A percentile compares a stretch with the other conserved stretches of the same genome.
Conservation (phyloP, 768 basidiomycete species). For the Boletus barrowsii region DNA sequence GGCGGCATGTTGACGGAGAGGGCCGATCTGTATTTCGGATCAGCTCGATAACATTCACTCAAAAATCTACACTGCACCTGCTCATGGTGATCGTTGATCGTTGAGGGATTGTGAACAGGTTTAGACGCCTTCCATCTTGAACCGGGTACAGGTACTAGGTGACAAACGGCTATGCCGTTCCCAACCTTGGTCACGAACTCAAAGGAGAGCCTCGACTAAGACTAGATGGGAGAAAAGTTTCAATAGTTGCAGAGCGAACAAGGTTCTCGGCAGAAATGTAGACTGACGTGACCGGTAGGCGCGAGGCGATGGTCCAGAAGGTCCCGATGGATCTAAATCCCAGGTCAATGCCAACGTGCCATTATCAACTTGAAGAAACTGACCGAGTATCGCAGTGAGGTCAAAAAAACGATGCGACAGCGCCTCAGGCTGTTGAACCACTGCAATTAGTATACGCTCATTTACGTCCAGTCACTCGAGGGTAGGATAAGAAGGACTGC, state of each 20-base stretch:
- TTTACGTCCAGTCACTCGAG: slow-evolving; percentile 31
- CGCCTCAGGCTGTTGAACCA: too few relatives aligned
- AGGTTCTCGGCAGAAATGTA: slow-evolving; percentile 12
- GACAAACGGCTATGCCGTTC: slow-evolving; percentile 41
- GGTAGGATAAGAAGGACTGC: too few relatives aligned
- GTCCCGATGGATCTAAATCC: slow-evolving; percentile 50
- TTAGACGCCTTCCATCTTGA: slow-evolving; percentile 59
- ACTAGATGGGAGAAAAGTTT: slow-evolving; percentile 51
- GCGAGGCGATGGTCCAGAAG: slow-evolving; percentile 35
- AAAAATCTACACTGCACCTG: background rate
- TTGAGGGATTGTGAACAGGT: slow-evolving; percentile 58
- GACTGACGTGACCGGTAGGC: slow-evolving; percentile 13
- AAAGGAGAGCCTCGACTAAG: slow-evolving; percentile 54
- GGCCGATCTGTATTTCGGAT: background rate
- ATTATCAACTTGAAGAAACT: slow-evolving; percentile 26
- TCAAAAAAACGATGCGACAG: background rate
- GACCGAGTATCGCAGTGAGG: slow-evolving; percentile 15
- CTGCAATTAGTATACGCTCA: slow-evolving; percentile 8
- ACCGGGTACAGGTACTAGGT: slow-evolving; percentile 46
- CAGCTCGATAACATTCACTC: background rate
- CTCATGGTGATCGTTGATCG: slow-evolving; percentile 47
- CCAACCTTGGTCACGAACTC: slow-evolving; percentile 52
- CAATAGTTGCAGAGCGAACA: slow-evolving; percentile 33
- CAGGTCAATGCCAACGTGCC: slow-evolving; percentile 47
- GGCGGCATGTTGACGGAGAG: background rate